Evolutionary conservation across 805 yeast genomes (phyloP).

Genomic region (Candida krabiensis): DNA sequence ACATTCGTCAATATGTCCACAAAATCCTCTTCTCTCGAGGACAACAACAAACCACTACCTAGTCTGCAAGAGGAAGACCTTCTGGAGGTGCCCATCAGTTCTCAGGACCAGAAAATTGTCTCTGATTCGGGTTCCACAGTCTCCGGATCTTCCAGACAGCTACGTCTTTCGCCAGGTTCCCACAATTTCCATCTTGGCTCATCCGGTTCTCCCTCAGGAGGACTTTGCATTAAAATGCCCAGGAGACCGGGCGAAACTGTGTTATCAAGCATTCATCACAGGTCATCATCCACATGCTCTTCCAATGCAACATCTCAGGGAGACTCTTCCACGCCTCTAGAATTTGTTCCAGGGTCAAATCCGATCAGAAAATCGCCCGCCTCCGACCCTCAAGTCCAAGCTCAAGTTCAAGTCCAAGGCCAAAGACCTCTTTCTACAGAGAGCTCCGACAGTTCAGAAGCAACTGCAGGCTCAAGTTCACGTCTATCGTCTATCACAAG

Average conservation of each 20-base stretch:
- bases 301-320: no score
- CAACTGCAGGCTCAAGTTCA: slow-evolving; percentile 16
- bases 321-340: no score
- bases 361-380: no score
- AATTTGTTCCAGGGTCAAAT: no score
- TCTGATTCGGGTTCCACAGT: slow-evolving; percentile 1
- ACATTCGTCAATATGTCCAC: slow-evolving; percentile 3
- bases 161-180: slow-evolving; percentile 2
- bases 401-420: not conserved
- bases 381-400: no score
- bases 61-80: slow-evolving; percentile 21
- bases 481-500: slow-evolving; percentile 27
- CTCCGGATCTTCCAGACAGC: not conserved
- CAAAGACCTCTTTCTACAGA: slow-evolving; percentile 20
- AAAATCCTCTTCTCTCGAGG: no score
- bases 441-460: slow-evolving; percentile 22
- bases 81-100: slow-evolving; percentile 21
- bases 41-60: slow-evolving; percentile 13
- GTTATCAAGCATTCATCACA: slow-evolving; percentile 9
- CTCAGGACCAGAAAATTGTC: slow-evolving; percentile 1
- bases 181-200: slow-evolving; percentile 3
- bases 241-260: slow-evolving; percentile 30
- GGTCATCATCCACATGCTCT: slow-evolving; percentile 15
- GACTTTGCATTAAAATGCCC: slow-evolving; percentile 25
- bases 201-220: slow-evolving; percentile 10